Evolutionary conservation across 306 rosid genomes (phyloP).

Genomic region (Gynostemma pentaphyllum): DNA sequence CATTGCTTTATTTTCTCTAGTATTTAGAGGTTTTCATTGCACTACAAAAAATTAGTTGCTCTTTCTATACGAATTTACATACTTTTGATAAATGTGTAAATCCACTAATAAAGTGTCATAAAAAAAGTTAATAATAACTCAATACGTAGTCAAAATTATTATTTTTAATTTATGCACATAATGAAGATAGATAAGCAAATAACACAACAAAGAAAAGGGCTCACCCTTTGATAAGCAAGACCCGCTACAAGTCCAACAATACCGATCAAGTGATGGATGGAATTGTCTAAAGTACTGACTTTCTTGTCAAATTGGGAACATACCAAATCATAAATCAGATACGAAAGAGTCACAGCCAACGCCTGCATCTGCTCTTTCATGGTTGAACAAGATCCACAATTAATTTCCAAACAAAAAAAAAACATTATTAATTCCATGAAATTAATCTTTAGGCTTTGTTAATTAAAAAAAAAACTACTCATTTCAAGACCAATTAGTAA

Average conservation of each 20-base stretch:
- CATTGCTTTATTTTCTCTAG: no score
- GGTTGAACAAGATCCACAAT: not conserved
- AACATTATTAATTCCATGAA: not conserved
- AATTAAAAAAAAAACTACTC: no score
- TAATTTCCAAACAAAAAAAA: not conserved
- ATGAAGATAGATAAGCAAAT: no score
- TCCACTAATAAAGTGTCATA: no score
- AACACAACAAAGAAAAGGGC: not conserved
- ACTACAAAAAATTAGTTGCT: no score
- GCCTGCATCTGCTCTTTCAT: constrained; percentile 55
- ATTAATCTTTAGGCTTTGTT: not conserved
- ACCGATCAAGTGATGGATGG: constrained; percentile 69
- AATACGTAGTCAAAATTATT: no score
- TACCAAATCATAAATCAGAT: constrained; percentile 55
- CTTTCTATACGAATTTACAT: no score
- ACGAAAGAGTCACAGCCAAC: constrained; percentile 55
- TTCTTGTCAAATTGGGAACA: constrained; percentile 61
- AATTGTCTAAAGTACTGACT: constrained; percentile 41
- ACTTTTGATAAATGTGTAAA: no score
- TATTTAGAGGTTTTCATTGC: no score
- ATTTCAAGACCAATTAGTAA: no score
- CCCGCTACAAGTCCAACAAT: constrained; percentile 65
- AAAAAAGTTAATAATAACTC: no score
- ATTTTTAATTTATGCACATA: no score
- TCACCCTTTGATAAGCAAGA: constrained; percentile 58